Evolutionary conservation across 1,139 yeast species (phyloP).

Genomic region (Pichiaceae sp.): DNA sequence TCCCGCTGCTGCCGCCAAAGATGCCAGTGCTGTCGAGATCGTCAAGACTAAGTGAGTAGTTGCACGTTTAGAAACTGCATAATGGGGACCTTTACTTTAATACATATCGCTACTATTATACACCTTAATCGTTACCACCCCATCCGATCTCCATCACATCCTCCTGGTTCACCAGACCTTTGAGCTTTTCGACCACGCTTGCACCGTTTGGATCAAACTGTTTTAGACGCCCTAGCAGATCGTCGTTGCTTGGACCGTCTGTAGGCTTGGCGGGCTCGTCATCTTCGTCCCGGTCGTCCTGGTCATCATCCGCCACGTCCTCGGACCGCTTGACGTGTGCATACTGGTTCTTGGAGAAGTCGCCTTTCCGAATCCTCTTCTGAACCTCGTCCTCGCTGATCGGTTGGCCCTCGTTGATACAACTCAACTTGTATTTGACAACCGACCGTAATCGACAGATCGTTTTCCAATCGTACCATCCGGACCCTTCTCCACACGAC

Average conservation of each 20-base stretch:
- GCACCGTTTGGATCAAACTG: conserved; percentile 21
- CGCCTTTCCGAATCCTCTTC: conserved; percentile 33
- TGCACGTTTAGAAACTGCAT: too few relatives aligned
- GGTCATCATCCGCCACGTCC: conserved; percentile 19
- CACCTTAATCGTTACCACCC: too few relatives aligned
- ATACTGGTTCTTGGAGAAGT: conserved; percentile 20
- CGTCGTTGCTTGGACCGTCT: conserved; percentile 16
- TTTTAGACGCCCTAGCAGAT: conserved; percentile 18
- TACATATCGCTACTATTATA: too few relatives aligned
- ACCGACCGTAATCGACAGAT: conserved; percentile 59
- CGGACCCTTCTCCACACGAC: conserved; percentile 44
- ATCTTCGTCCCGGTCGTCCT: conserved; percentile 15
- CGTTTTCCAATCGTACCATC: conserved; percentile 68
- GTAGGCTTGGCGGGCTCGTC: conserved; percentile 9
- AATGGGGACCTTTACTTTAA: too few relatives aligned
- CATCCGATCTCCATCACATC: conserved; percentile 14
- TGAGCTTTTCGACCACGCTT: conserved; percentile 28
- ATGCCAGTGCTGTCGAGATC: conserved; percentile 1
- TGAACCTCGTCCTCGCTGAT: conserved; percentile 34
- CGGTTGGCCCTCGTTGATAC: conserved; percentile 38
- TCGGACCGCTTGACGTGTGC: conserved; percentile 7
- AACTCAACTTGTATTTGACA: conserved; percentile 62
- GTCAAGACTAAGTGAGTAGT: not conserved
- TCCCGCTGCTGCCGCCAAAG: conserved; percentile 2
- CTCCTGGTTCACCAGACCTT: conserved; percentile 43